Base-by-base conservation (phyloP, 768 basidiomycete species). In the Dentipellis fragilis region DNA sequence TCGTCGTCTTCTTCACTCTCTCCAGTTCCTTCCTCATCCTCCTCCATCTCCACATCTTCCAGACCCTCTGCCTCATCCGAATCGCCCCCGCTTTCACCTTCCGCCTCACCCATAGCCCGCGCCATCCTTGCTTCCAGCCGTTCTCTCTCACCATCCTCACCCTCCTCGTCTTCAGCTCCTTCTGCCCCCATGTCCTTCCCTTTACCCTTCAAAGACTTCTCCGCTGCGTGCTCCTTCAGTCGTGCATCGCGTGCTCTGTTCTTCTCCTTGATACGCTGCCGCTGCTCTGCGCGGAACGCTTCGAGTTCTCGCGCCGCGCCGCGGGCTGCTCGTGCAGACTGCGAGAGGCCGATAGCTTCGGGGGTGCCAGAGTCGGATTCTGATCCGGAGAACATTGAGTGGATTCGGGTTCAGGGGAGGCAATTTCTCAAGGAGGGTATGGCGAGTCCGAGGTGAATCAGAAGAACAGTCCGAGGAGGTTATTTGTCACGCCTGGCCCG, bases 61-160 rank as follows among this genome's bases (percentile, higher is more conserved):
- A 42, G 14, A 19, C 14, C 14, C 40, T 42, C 48, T 21, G 8
- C 48, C 22, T 49, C 29, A 19, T 16, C 48, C 10, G 9, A 17
- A 11, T 23, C 22, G 19, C 16, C 19, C 21, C 23, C 48, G 29
- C 48, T 23, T 46, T 57, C 60, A 38, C 54, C 51, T 36, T 54
- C 56, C 48, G 61, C 59, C 39, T 62, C 51, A n/a, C 40, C 59
- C 60, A 62, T 60, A 16, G 60, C 61, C 39, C 59, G 54, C 52
- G 59, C 54, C 59, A 60, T 62, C 48, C 61, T 45, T 23, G 17
- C 45, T 38, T 53, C 34, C 35, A 55, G 48, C 35, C 21, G 47
- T 48, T 19, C n/a, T 1, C 34, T n/a, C 54, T 54, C 48, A 37
- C 54, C 58, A 34, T 49, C 49, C 54, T 54, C 48, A 39, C 57